Conservation (phyloP, 345 rosid genomes). For the Ailanthus altissimus region DNA sequence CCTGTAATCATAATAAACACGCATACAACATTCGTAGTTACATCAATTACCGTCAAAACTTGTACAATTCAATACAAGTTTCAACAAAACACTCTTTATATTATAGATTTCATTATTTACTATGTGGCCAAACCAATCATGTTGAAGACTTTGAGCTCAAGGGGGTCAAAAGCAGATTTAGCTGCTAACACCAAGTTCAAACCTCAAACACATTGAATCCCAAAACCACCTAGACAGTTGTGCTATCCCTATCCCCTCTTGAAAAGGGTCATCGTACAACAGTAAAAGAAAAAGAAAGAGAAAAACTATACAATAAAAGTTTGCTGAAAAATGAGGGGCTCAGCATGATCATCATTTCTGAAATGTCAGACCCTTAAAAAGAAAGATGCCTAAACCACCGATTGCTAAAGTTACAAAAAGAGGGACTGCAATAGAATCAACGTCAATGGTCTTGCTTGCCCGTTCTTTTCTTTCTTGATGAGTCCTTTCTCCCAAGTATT, state of each 20-base stretch:
- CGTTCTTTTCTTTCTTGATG: slow-evolving; percentile 50
- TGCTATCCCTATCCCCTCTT: slow-evolving; percentile 3
- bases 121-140: not conserved
- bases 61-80: not conserved
- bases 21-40: not conserved
- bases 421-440: slow-evolving; percentile 43
- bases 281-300: no score
- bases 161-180: not conserved
- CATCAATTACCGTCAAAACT: not conserved
- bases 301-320: not conserved
- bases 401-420: slow-evolving; percentile 61
- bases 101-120: not conserved
- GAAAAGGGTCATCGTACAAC: not conserved
- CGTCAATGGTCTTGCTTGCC: slow-evolving; percentile 33
- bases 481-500: slow-evolving; percentile 62
- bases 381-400: slow-evolving; percentile 59
- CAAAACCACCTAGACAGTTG: not conserved
- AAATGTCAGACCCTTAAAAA: slow-evolving; percentile 40
- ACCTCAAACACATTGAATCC: not conserved
- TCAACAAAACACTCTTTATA: not conserved
- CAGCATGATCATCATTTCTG: slow-evolving; percentile 32
- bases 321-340: not conserved
- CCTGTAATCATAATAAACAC: no score
- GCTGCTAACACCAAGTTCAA: not conserved
- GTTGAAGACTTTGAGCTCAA: no score